Conservation (phyloP, 768 basidiomycete genomes). For the Coprinopsis cinerea region DNA sequence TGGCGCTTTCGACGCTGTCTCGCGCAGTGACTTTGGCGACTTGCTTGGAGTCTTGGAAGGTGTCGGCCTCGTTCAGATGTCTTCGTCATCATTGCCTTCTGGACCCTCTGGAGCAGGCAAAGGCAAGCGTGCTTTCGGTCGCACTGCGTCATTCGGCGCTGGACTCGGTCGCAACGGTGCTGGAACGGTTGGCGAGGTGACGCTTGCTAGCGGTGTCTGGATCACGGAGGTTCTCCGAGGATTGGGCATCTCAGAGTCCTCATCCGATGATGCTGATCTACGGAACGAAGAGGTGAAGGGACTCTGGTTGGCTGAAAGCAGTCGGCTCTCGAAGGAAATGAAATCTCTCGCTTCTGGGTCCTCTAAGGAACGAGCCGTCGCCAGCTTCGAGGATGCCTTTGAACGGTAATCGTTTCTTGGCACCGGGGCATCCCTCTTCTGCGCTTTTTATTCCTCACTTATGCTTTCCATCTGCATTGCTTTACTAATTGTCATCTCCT, state of each 20-base stretch:
- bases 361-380: slow-evolving; percentile 6
- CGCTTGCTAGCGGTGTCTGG: slow-evolving; percentile 56
- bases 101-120: slow-evolving; percentile 21
- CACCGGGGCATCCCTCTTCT: background rate
- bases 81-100: slow-evolving; percentile 23
- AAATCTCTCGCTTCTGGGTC: slow-evolving; percentile 9
- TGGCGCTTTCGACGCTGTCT: slow-evolving; percentile 56
- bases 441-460: slow-evolving; percentile 2
- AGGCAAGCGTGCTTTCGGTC: slow-evolving; percentile 46
- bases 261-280: slow-evolving; percentile 22
- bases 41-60: slow-evolving; percentile 69
- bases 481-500: background rate
- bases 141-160: slow-evolving; percentile 52
- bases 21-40: slow-evolving; percentile 72
- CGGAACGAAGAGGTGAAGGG: slow-evolving; percentile 37
- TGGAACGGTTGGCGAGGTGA: slow-evolving; percentile 42
- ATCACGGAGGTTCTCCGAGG: slow-evolving; percentile 68
- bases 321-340: slow-evolving; percentile 10
- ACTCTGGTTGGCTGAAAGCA: slow-evolving; percentile 14
- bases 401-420: slow-evolving; percentile 4
- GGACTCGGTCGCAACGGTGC: slow-evolving; percentile 29
- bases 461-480: slow-evolving; percentile 9
- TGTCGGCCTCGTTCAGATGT: slow-evolving; percentile 51
- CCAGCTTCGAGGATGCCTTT: slow-evolving; percentile 14
- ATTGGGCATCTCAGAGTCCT: slow-evolving; percentile 41